Percentiles rank a stretch among this genome's conserved stretches.
phyloP scores from a whole-genome alignment of 2,329 filamentous ascomycete species.

The Ceratocystis cacaofunesta region DNA sequence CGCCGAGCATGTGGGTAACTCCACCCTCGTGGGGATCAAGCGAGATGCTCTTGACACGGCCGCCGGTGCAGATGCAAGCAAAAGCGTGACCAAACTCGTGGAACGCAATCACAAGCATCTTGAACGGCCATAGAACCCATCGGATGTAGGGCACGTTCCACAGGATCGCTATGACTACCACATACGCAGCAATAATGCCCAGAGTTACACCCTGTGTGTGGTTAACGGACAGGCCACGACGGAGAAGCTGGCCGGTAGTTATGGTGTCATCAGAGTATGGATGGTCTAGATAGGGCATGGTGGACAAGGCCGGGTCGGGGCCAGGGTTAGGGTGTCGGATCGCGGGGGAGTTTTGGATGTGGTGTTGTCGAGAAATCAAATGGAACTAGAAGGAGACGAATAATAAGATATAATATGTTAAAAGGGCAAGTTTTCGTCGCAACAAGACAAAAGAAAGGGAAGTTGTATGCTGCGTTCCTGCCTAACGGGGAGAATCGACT shows the following conservation, averaged over 20 bases:
- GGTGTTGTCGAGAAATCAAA: not conserved
- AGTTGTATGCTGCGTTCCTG: not conserved
- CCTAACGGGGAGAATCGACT: not conserved
- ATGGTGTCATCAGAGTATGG: not conserved
- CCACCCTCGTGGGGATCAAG: constrained; percentile 48
- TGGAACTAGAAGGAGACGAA: not conserved
- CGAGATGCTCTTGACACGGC: constrained; percentile 55
- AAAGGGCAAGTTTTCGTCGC: not conserved
- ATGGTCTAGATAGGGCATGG: constrained; percentile 8
- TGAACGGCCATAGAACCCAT: constrained; percentile 67
- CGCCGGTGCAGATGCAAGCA: constrained; percentile 56
- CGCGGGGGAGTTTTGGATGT: no score
- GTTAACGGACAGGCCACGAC: constrained; percentile 17
- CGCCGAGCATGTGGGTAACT: constrained; percentile 63
- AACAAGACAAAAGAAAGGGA: not conserved
- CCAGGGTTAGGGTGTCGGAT: not conserved
- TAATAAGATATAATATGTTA: not conserved
- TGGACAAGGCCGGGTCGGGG: not conserved
- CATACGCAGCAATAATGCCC: constrained; percentile 55
- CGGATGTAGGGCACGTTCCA: constrained; percentile 70
- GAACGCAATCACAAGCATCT: constrained; percentile 76
- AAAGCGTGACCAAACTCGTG: constrained; percentile 69
- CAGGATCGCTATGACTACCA: constrained; percentile 57
- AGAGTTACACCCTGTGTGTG: constrained; percentile 57
- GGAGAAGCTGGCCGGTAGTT: not conserved